Evolutionary conservation across 306 rosid genomes (phyloP).

Genomic region (Castanopsis chinensis): DNA sequence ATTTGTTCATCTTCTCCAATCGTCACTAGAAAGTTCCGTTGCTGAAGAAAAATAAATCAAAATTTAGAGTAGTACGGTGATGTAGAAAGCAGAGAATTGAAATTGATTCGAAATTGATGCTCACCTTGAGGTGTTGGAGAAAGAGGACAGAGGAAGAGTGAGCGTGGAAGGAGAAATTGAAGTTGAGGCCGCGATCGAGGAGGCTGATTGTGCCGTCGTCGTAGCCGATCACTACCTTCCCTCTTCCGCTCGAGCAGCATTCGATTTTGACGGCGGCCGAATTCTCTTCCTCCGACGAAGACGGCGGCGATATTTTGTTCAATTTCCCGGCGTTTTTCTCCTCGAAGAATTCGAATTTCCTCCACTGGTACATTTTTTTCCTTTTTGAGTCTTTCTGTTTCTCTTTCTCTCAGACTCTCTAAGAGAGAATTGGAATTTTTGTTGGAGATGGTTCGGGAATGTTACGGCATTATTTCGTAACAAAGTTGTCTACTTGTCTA

Average conservation of each 20-base stretch:
- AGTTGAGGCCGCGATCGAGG: conserved; percentile 88
- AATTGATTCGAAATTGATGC: neutral
- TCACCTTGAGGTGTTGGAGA: conserved; percentile 96
- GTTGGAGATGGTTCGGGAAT: too few species aligned
- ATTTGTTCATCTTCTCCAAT: conserved; percentile 87
- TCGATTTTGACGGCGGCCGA: conserved; percentile 26
- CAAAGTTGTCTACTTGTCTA: too few species aligned
- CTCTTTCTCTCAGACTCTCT: too few species aligned
- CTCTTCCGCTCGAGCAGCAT: conserved; percentile 95
- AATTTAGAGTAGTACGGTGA: too few species aligned
- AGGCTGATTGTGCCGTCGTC: conserved; percentile 72
- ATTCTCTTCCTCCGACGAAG: conserved; percentile 22
- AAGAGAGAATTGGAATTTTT: too few species aligned
- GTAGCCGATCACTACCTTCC: conserved; percentile 84
- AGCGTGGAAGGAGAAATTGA: conserved; percentile 76
- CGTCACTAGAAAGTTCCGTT: conserved; percentile 79
- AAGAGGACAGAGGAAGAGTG: conserved; percentile 77
- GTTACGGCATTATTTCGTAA: too few species aligned
- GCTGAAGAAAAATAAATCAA: conserved; percentile 36
- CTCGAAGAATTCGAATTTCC: conserved; percentile 97
- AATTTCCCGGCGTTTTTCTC: conserved; percentile 69
- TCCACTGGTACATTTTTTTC: conserved; percentile 80
- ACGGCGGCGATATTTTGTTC: conserved; percentile 28
- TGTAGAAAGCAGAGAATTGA: neutral
- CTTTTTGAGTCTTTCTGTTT: too few species aligned